phyloP scores from a whole-genome alignment of 1,284 basidiomycete species.

The Microbotryum violaceum region DNA sequence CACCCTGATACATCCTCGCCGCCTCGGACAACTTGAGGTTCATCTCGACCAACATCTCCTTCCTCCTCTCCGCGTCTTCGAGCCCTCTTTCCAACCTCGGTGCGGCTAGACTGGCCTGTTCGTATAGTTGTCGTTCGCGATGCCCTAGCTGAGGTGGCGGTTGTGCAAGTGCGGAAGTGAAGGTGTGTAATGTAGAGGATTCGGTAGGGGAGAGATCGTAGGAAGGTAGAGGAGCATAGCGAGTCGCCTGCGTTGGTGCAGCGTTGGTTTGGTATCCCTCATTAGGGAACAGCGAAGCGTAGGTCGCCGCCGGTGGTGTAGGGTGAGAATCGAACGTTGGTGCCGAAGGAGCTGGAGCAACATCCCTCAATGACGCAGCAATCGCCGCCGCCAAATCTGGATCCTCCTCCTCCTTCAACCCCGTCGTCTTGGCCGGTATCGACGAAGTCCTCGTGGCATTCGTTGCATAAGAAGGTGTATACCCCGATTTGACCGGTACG shows the following conservation, averaged over 20 bases:
- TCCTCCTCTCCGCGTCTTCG: slow-evolving; percentile 14
- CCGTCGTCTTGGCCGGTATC: slow-evolving; percentile 38
- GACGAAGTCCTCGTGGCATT: slow-evolving; percentile 50
- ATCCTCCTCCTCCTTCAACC: slow-evolving; percentile 62
- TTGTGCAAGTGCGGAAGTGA: slow-evolving; percentile 1
- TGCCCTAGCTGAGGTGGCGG: background rate
- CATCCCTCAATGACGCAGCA: slow-evolving; percentile 84
- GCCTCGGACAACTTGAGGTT: slow-evolving; percentile 32
- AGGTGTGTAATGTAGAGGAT: background rate
- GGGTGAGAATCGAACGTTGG: slow-evolving; percentile 5
- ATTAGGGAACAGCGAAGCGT: slow-evolving; percentile 18
- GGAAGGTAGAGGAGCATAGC: slow-evolving; percentile 9
- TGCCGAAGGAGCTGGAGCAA: slow-evolving; percentile 52
- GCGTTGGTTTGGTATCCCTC: no score
- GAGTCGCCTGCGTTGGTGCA: background rate
- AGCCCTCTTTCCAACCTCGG: slow-evolving; percentile 7
- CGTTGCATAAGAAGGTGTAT: slow-evolving; percentile 55
- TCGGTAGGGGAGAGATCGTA: slow-evolving; percentile 22
- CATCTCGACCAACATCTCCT: slow-evolving; percentile 29
- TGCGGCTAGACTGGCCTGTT: background rate
- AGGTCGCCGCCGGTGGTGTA: slow-evolving; percentile 5
- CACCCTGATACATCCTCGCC: slow-evolving; percentile 30
- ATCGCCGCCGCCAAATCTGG: slow-evolving; percentile 90
- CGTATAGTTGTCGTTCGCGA: slow-evolving; percentile 7
- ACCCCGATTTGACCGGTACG: slow-evolving; percentile 48